Base-by-base conservation (phyloP, 331 rosid genomes). In the Dryas integrifolia region DNA sequence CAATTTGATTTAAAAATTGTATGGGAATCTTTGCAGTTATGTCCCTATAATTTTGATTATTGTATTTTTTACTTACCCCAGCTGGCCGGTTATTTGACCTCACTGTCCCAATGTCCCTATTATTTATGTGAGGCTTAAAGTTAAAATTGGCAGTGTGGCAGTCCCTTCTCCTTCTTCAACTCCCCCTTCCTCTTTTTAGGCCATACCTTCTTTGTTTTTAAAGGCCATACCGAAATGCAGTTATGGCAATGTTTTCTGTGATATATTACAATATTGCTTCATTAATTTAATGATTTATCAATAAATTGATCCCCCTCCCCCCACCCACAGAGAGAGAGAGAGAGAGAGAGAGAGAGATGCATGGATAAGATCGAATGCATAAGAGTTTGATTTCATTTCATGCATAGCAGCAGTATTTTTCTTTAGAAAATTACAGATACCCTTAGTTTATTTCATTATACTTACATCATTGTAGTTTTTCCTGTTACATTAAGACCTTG, bases 31-130 rank as follows among this genome's bases (percentile, higher is more conserved):
- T 30, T 67, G 58, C 24, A 13, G 21, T 41, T 6, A 15, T 18
- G 26, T 21, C 69, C 69, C 69, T 65, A 45, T 65, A 21, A 18
- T 44, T 39, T 65, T 18, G 64, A 65, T 18, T 18, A 65, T 63
- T 63, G 51, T n/a, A n/a, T 16, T 8, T 10, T 5, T 45, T 35
- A 7, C 38, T 40, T 43, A 48, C 6, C 18, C 39, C 13, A 18
- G 21, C 35, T 30, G 35, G 21, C 35, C 0, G 35, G 16, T 14
- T 67, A 35, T 47, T 26, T 67, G 71, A 38, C 44, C 71, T 14
- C 53, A 47, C 4, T 47, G 7, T 26, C 3, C 9, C 35, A 13
- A 9, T 30, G 35, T 30, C 35, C 35, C 26, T 46, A 11, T 30
- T 16, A 63, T 41, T 15, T 60, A 39, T 14, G 46, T 6, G 47